Evolutionary conservation across 345 rosid species (phyloP).

Genomic region (Hypericum perforatum): DNA sequence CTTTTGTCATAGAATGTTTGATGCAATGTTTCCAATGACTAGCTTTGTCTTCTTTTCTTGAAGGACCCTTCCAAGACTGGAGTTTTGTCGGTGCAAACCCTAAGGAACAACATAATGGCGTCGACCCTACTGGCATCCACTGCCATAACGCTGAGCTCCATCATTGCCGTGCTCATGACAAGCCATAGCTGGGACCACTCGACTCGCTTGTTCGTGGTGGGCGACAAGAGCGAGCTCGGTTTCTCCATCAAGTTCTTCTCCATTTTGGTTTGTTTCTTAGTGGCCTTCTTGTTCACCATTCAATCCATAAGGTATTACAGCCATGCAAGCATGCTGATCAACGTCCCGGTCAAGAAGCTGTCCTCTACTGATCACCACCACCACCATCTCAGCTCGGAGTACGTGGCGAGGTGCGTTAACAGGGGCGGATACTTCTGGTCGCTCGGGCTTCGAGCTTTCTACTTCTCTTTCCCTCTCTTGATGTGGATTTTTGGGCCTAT

Average conservation of each 20-base stretch:
- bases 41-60: not conserved
- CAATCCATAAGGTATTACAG: constrained; percentile 82
- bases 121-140: constrained; percentile 82
- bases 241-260: constrained; percentile 61
- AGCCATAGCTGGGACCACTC: constrained; percentile 20
- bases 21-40: not conserved
- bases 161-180: constrained; percentile 59
- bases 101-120: constrained; percentile 91
- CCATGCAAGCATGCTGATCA: constrained; percentile 81
- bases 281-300: constrained; percentile 56
- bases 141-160: constrained; percentile 71
- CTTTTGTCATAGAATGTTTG: too few relatives aligned
- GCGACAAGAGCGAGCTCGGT: constrained; percentile 42
- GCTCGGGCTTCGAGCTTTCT: constrained; percentile 71
- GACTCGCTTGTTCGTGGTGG: constrained; percentile 30
- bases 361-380: constrained; percentile 16
- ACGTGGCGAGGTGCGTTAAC: constrained; percentile 59
- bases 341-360: constrained; percentile 57
- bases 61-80: constrained; percentile 69
- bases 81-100: constrained; percentile 81
- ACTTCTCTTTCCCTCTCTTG: constrained; percentile 77
- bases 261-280: constrained; percentile 55
- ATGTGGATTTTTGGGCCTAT: constrained; percentile 91
- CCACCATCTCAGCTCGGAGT: constrained; percentile 37
- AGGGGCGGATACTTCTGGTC: constrained; percentile 91